Percentiles rank a stretch among this genome's conserved stretches.
Evolutionary conservation across 176 grass and related monocot species (phyloP).

Genomic region (Hordeum marinum): DNA sequence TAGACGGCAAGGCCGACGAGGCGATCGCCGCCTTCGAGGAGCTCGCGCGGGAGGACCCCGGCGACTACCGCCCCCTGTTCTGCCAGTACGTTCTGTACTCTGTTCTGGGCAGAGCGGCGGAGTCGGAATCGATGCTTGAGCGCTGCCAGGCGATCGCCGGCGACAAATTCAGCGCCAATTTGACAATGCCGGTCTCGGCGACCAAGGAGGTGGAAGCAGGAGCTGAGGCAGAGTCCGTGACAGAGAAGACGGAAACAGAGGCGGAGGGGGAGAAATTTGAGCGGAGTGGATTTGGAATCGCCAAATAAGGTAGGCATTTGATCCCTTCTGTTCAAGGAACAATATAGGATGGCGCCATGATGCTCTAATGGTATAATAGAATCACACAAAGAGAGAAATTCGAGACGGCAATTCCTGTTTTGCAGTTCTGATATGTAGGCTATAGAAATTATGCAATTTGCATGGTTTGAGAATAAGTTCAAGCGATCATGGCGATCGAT

Average conservation of each 20-base stretch:
- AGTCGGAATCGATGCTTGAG: slow-evolving; percentile 37
- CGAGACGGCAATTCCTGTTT: neutral
- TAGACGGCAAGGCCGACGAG: slow-evolving; percentile 60
- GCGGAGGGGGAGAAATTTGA: slow-evolving; percentile 8
- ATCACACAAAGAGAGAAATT: neutral
- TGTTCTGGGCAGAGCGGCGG: slow-evolving; percentile 27
- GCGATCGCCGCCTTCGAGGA: slow-evolving; percentile 59
- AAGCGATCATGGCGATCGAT: neutral
- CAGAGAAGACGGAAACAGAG: neutral
- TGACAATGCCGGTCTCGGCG: slow-evolving; percentile 9
- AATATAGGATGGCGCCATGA: neutral
- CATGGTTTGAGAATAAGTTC: slow-evolving; percentile 17
- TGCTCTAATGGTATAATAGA: slow-evolving; percentile 1
- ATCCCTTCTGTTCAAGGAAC: slow-evolving; percentile 3
- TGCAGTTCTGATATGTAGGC: neutral
- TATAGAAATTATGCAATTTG: neutral
- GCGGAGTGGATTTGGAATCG: neutral
- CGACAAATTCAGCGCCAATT: slow-evolving; percentile 19
- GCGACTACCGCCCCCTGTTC: slow-evolving; percentile 62
- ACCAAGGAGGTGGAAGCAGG: neutral
- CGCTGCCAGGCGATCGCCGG: slow-evolving; percentile 41
- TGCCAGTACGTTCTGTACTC: slow-evolving; percentile 59
- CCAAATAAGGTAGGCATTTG: slow-evolving; percentile 19
- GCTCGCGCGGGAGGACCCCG: slow-evolving; percentile 51
- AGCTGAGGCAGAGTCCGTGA: neutral